Base-by-base conservation (phyloP, 805 yeast genomes). In the Hyphopichia homilentoma region DNA sequence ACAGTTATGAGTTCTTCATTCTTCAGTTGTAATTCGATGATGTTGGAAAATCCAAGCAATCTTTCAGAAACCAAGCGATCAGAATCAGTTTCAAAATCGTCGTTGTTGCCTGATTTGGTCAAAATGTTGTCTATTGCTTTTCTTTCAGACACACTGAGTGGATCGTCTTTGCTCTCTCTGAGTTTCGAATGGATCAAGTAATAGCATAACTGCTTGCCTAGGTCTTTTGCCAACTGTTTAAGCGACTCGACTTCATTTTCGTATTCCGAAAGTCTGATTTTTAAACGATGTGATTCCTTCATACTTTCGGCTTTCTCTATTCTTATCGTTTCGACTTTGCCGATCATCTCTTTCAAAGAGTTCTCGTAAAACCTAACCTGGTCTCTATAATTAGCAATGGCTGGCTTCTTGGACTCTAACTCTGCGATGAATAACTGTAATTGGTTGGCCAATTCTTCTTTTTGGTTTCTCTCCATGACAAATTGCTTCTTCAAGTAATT, bases 181-280 rank as follows among this genome's bases (percentile, higher is more conserved):
- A 82, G 61, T 18, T 77, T 68, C 2, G 84, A 66, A 48, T 84
- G 86, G 11, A 82, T 72, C 23, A 90, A 65, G 22, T 88, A 67
- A 30, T 70, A 72, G 44, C 84, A 86, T n/a, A 93, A 73, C 53
- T 90, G 97, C 26, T 79, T 77, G 5, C 94, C 84, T 24, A 90
- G 61, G 48, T 90, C 97, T 18, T 70, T 60, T 26, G 81, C 73
- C 41, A 81, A 78, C 35, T 71, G 74, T 27, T 71, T 68, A 40
- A 83, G 53, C 4, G 73, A 60, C 11, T 52, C 58, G 9, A 71
- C 50, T 43, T 77, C 81, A 16, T 61, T 53, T 40, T 69, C 70
- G 26, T 62, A 54, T 33, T 76, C 82, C 8, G 57, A 49, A 29
- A 58, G 34, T 36, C 58, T 45, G 14, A 57, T 32, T 37, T 60